These are phyloP conservation scores for Cucumis hystrix DNA, from an alignment of 306 rosid species.

Conservation along the genomic window DNA sequence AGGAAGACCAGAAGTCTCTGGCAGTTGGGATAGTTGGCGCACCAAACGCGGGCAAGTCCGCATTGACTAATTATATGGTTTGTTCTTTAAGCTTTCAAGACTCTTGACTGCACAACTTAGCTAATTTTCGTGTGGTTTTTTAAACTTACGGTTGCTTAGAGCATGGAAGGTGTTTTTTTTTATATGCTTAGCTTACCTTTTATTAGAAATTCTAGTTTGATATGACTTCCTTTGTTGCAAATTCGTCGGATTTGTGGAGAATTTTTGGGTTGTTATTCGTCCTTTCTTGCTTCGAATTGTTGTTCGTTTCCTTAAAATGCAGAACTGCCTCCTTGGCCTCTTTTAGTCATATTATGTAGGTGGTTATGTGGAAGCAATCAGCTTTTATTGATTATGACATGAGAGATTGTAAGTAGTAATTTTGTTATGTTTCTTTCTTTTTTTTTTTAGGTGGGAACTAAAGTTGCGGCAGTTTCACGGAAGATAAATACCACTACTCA, in stretches of 20 bases:
- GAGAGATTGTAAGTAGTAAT: not conserved
- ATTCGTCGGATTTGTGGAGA: not conserved
- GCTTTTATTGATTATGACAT: not conserved
- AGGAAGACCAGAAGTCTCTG: constrained; percentile 78
- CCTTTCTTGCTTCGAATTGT: not conserved
- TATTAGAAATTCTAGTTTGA: not conserved
- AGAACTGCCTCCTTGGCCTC: not conserved
- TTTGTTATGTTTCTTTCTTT: too few species aligned
- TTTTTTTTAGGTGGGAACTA: constrained; percentile 71
- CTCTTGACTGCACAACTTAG: not conserved
- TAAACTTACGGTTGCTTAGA: not conserved
- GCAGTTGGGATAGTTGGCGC: constrained; percentile 89
- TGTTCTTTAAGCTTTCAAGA: not conserved
- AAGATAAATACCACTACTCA: constrained; percentile 96
- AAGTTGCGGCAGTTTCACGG: constrained; percentile 91
- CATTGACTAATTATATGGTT: constrained; percentile 83
- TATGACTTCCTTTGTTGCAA: not conserved
- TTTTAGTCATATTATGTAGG: not conserved
- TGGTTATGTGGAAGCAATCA: not conserved
- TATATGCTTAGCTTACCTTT: not conserved
- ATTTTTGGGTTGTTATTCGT: not conserved
- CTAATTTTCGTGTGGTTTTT: not conserved
- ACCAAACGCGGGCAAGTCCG: constrained; percentile 93
- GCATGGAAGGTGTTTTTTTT: not conserved
- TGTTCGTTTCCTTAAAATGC: not conserved